Percentiles rank a stretch among this genome's conserved stretches.
These are phyloP conservation scores for Paraphaeosphaeria minitans DNA, from an alignment of 2,329 filamentous ascomycete genomes.

Conservation along the genomic window DNA sequence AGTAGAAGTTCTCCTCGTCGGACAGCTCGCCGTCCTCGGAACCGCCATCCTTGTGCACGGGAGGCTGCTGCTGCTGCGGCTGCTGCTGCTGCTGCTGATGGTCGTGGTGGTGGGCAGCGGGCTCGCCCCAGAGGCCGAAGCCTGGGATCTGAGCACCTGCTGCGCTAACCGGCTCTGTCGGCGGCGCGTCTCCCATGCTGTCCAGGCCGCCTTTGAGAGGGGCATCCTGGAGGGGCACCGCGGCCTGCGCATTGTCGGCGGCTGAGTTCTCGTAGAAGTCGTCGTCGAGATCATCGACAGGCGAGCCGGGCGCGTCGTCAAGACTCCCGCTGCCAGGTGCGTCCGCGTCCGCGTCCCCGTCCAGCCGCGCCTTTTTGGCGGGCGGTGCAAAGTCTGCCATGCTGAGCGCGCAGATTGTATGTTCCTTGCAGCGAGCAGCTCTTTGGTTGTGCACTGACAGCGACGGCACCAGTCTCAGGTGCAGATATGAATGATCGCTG, in stretches of 20 bases:
- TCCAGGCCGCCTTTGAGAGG: conserved; percentile 6
- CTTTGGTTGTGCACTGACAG: conserved; percentile 32
- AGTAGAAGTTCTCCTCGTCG: conserved; percentile 36
- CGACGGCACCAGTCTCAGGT: conserved; percentile 34
- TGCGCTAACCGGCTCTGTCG: conserved; percentile 30
- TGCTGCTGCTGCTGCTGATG: no score
- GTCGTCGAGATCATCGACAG: conserved; percentile 48
- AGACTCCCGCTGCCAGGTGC: conserved; percentile 39
- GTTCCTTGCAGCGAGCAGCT: conserved; percentile 32
- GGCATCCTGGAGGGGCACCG: conserved; percentile 5
- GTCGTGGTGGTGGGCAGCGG: no score
- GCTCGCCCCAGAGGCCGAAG: conserved; percentile 39
- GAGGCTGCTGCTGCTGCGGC: conserved; percentile 22
- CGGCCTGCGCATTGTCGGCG: conserved; percentile 27
- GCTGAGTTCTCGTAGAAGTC: conserved; percentile 46
- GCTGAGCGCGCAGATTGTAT: conserved; percentile 16
- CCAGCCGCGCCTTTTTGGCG: conserved; percentile 49
- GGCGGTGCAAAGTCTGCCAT: conserved; percentile 48
- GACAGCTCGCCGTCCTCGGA: conserved; percentile 44
- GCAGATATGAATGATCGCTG: conserved; percentile 30
- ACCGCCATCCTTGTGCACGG: conserved; percentile 24
- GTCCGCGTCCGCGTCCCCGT: conserved; percentile 48
- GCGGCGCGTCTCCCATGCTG: conserved; percentile 4
- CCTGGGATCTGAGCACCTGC: conserved; percentile 39
- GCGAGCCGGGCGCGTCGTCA: conserved; percentile 47